Percentiles rank a stretch among this genome's conserved stretches.
Conservation (phyloP, 1,284 basidiomycete species). For the Ganoderma lingzhi region DNA sequence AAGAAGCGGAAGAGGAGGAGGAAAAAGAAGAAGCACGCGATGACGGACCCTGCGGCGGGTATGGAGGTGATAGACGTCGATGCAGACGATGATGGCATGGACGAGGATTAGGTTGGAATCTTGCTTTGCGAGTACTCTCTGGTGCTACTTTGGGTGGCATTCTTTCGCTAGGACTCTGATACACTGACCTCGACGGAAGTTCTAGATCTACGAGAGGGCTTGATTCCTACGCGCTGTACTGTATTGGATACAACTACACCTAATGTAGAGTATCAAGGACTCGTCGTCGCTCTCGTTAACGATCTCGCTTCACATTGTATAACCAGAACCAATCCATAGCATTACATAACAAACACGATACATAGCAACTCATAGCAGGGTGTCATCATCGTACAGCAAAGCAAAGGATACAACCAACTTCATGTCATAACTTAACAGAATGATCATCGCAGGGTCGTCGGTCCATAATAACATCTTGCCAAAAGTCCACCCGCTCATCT, state of each 20-base stretch:
- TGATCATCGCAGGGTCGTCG: background rate
- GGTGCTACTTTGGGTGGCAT: background rate
- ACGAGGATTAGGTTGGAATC: slow-evolving; percentile 6
- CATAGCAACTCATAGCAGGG: slow-evolving; percentile 4
- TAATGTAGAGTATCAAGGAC: background rate
- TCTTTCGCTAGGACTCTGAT: background rate
- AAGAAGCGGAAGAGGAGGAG: slow-evolving; percentile 64
- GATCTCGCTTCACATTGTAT: background rate
- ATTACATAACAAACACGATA: background rate
- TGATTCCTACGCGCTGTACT: background rate
- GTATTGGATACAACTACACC: background rate
- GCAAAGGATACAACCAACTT: background rate
- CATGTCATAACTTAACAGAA: background rate
- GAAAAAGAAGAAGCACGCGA: slow-evolving; percentile 61
- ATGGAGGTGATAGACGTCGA: slow-evolving; percentile 12
- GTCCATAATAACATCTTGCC: background rate
- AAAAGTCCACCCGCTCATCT: slow-evolving; percentile 6
- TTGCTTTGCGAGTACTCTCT: background rate
- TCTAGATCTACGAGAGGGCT: background rate
- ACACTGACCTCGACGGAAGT: background rate
- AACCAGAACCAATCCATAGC: background rate
- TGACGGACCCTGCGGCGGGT: slow-evolving; percentile 6
- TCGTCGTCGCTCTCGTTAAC: background rate
- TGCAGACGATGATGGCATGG: slow-evolving; percentile 16
- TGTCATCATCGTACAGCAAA: slow-evolving; percentile 1